Evolutionary conservation across 2,329 filamentous ascomycete genomes (phyloP), one percentile per base, ranked within the genome.

Genomic region (Whalleya microplaca): DNA sequence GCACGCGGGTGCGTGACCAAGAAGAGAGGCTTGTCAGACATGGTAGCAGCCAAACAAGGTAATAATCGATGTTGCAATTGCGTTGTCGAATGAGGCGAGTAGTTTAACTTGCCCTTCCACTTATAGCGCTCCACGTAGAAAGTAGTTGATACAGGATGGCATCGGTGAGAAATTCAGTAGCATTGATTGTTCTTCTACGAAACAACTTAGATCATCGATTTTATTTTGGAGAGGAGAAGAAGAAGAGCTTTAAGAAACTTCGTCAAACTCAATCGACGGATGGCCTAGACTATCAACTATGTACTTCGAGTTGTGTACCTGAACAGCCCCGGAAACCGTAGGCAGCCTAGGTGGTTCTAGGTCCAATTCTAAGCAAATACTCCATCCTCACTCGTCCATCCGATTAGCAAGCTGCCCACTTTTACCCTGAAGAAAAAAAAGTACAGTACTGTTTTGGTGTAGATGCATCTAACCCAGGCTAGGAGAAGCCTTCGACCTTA

Each of bases 1-100:
- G 94, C 92, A 75, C 95, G 84, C 37, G 95, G 95, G 76, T 98
- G 94, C 68, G 95, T 98, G 55, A 89, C 92, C 69, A 95, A 87
- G 73, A 98, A 98, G 73, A 98, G 91, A 41, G 91, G 89, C 71
- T 87, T 95, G 73, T 78, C 82, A 66, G 88, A 86, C 89, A 92
- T 93, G 64, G 64, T 80, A 67, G 49, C 41, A 48, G 44, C 61
- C 46, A 41, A 58, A 45, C 37, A 27, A 53, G 27, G 59, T n/a
- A n/a, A n/a, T n/a, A 27, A 9, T 27, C 23, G 23, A 66, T 67
- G 66, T 66, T 67, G 66, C 60, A 66, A 69, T 69, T 56, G 57
- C 42, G 50, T 21, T 45, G 21, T 43, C 16, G 19, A 51, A 64
- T 65, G 61, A 59, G 51, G 48, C 21, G 37, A 62, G 52, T 16